Base-by-base conservation (phyloP, 2,329 filamentous ascomycete species). In the Scedosporium dehoogii region DNA sequence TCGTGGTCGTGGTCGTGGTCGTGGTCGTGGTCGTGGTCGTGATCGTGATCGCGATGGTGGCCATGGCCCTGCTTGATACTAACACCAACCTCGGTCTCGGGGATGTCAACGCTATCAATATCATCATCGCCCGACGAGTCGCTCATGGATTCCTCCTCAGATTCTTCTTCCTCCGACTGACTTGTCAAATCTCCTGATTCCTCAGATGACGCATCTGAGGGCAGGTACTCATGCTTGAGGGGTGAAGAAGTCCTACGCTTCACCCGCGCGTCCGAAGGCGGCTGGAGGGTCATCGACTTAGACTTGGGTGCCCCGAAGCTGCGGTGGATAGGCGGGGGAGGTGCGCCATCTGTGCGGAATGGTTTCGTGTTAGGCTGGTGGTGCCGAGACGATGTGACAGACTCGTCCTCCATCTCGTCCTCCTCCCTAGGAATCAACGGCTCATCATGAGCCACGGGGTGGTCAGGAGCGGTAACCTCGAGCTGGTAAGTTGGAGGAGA, bases 211-310 rank as follows among this genome's bases (percentile, higher is more conserved):
- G 79, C 74, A 59, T 87, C 84, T 1, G 94, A 97, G 14, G 93
- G 93, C 65, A 92, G 88, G 69, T 97, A 99, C 75, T 99, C 93
- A 71, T 97, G 93, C 76, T 99, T 99, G 59, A 99, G 79, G 0
- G 94, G 94, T 1, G 94, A 99, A 0, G 94, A 97, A 1, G 86
- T 89, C 12, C 48, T 53, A 16, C 63, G 60, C 58, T 64, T 64
- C 46, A 62, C 59, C 59, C 42, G 60, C 21, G 18, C 42, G 48
- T 62, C 41, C n/a, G 44, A 16, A 25, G 62, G 51, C 62, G 62
- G 51, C 38, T 44, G 58, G 23, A 55, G 33, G 2, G 51, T 48
- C 18, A 74, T 65, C 65, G 77, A 72, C 67, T 77, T 73, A 56
- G 74, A 60, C 70, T 71, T 14, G 68, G n/a, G 72, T 16, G 51